Conservation (phyloP, 306 rosid genomes). For the Senna siamea region DNA sequence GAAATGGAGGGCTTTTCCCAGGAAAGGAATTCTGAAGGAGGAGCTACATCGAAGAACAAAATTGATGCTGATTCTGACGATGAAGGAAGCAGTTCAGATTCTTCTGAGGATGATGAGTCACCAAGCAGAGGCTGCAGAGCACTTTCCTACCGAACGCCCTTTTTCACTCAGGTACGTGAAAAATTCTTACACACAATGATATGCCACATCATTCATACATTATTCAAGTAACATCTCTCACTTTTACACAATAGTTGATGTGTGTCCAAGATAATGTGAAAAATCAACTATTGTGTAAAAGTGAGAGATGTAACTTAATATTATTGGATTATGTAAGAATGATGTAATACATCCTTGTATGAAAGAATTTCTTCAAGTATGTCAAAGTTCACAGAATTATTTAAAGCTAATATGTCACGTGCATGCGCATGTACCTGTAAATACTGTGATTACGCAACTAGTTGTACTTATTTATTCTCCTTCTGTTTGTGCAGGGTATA, state of each 20-base stretch:
- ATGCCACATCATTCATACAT: too few relatives aligned
- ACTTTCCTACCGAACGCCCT: conserved; percentile 81
- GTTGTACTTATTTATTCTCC: conserved; percentile 24
- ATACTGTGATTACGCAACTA: neutral
- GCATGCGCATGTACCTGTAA: neutral
- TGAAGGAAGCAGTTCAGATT: conserved; percentile 77
- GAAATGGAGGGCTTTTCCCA: conserved; percentile 41
- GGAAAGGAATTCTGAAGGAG: conserved; percentile 59
- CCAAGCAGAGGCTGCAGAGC: conserved; percentile 36
- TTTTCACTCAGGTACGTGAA: conserved; percentile 85
- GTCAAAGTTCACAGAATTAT: too few relatives aligned
- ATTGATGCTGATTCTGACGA: conserved; percentile 57
- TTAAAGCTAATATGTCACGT: neutral
- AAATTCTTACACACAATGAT: too few relatives aligned
- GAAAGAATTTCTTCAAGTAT: too few relatives aligned
- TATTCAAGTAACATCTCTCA: too few relatives aligned
- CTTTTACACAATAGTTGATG: too few relatives aligned
- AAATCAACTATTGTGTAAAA: too few relatives aligned
- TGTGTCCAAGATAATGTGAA: too few relatives aligned
- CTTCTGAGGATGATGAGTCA: conserved; percentile 72
- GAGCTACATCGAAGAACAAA: conserved; percentile 69
- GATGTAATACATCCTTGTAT: too few relatives aligned
- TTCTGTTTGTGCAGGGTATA: conserved; percentile 55
- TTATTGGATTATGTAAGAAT: too few relatives aligned
- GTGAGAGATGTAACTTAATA: too few relatives aligned